phyloP scores from a whole-genome alignment of 2,329 filamentous ascomycete species.

The Talaromyces atroroseus region DNA sequence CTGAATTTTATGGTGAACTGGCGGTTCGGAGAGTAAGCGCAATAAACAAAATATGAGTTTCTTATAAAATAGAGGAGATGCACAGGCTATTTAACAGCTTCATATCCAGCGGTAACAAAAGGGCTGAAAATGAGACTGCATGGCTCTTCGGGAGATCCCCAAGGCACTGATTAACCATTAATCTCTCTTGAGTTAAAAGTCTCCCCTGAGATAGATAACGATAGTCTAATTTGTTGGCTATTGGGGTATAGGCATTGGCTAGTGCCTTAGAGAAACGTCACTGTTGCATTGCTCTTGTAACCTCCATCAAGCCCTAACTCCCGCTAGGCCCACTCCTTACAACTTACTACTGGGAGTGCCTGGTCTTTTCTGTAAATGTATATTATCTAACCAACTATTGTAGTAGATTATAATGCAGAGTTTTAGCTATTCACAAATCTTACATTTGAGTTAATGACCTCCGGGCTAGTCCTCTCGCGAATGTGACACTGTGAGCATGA shows the following conservation, averaged over 20 bases:
- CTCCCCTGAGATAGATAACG: background rate
- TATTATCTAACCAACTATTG: background rate
- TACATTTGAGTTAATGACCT: background rate
- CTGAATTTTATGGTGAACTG: background rate
- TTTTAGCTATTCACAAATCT: background rate
- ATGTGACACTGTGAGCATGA: background rate
- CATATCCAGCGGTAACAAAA: background rate
- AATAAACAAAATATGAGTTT: background rate
- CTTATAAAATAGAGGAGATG: background rate
- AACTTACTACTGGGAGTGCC: background rate
- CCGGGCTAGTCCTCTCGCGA: background rate
- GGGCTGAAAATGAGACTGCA: background rate
- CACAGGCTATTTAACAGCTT: background rate
- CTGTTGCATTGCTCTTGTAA: slow-evolving; percentile 11
- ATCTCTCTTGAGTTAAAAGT: background rate
- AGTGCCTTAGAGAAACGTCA: slow-evolving; percentile 7
- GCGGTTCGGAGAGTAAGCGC: background rate
- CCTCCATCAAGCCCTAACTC: slow-evolving; percentile 11
- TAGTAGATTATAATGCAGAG: background rate
- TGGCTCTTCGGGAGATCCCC: background rate
- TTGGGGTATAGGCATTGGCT: background rate
- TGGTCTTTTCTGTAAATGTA: background rate
- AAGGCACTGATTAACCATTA: background rate
- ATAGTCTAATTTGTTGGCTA: background rate
- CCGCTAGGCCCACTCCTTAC: slow-evolving; percentile 1